Percentiles rank a stretch among this genome's conserved stretches.
These are phyloP conservation scores for Typha latifolia DNA, from an alignment of 176 grass and related monocot species.

Conservation along the genomic window DNA sequence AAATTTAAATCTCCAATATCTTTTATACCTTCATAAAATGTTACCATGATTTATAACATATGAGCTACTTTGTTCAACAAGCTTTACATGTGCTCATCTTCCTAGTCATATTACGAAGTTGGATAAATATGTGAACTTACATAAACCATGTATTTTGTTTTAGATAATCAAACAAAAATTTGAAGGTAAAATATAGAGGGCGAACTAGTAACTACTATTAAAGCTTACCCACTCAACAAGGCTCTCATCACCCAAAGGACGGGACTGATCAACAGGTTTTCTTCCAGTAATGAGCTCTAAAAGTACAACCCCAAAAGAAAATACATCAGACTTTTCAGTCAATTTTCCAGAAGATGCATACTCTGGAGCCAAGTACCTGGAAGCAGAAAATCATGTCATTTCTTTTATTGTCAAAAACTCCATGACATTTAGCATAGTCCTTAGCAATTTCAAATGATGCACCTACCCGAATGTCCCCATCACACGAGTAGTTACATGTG, in stretches of 20 bases:
- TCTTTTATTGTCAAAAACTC: neutral
- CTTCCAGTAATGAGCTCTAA: constrained; percentile 85
- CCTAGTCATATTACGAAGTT: too few species aligned
- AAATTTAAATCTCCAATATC: too few species aligned
- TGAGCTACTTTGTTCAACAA: too few species aligned
- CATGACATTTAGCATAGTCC: too few species aligned
- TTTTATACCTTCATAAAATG: too few species aligned
- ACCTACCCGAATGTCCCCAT: constrained; percentile 89
- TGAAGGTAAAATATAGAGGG: neutral
- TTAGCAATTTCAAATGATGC: too few species aligned
- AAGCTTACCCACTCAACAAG: constrained; percentile 90
- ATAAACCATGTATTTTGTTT: neutral
- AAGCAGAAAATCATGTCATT: constrained; percentile 6
- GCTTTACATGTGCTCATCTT: too few species aligned
- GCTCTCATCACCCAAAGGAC: constrained; percentile 70
- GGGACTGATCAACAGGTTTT: constrained; percentile 64
- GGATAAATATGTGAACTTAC: neutral
- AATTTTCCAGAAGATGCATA: constrained; percentile 80
- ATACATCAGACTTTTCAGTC: constrained; percentile 81
- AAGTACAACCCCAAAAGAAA: constrained; percentile 86
- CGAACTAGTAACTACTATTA: constrained; percentile 8
- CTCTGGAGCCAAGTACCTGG: constrained; percentile 82
- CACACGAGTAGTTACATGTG: constrained; percentile 72
- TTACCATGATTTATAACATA: too few species aligned
- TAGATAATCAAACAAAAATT: neutral